These are phyloP conservation scores for Circinella minor DNA, from an alignment of 371 early-diverging fungal species.

Conservation along the genomic window DNA sequence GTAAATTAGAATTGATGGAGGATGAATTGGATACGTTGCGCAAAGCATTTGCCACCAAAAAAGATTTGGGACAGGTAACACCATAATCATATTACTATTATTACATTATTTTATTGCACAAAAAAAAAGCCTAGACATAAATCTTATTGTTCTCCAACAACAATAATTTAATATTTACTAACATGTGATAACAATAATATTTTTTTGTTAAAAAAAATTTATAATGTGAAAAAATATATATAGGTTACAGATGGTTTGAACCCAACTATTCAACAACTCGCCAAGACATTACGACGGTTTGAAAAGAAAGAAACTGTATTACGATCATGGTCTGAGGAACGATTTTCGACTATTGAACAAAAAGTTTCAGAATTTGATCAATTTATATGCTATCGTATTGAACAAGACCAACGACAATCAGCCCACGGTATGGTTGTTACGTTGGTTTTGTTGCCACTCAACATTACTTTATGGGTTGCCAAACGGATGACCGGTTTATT, in stretches of 20 bases:
- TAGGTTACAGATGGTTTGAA: conserved; percentile 45
- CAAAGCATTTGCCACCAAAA: conserved; percentile 68
- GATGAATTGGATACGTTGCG: conserved; percentile 58
- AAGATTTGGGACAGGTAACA: conserved; percentile 60
- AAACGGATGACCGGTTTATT: conserved; percentile 39
- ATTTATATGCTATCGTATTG: conserved; percentile 58
- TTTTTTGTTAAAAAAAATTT: not conserved
- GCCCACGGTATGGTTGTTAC: conserved; percentile 36
- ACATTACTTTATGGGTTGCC: conserved; percentile 44
- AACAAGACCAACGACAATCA: conserved; percentile 48
- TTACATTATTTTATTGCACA: not conserved
- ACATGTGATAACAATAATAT: conserved; percentile 8
- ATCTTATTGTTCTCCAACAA: not conserved
- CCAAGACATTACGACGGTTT: conserved; percentile 60
- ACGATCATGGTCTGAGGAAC: conserved; percentile 61
- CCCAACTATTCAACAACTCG: conserved; percentile 52
- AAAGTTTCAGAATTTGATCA: conserved; percentile 65
- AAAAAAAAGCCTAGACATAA: not conserved
- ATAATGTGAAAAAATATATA: not conserved
- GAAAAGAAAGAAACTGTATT: conserved; percentile 62
- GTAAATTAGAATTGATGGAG: conserved; percentile 55
- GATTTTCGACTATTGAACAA: conserved; percentile 56
- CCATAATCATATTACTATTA: not conserved
- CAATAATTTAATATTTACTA: not conserved
- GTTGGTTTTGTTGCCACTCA: conserved; percentile 45